Evolutionary conservation across 2,329 filamentous ascomycete species (phyloP), one percentile per base, ranked within the genome.

Genomic region (Aspergillus clavatus): DNA sequence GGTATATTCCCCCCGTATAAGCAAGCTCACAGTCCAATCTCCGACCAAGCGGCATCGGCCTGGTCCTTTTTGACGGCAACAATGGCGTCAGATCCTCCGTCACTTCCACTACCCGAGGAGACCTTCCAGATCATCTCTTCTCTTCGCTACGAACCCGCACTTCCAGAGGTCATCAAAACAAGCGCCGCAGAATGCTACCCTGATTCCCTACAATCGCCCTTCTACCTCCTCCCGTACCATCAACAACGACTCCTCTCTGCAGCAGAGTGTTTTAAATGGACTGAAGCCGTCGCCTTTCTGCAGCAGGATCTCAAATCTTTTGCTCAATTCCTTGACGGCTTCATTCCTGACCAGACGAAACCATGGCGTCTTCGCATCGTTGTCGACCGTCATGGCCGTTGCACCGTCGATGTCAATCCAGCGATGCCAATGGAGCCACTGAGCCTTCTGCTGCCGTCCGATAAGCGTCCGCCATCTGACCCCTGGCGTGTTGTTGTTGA

Each of bases 141-240:
- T 1, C 72, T 89, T 45, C 83, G 87, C 43, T 88, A 84, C 62
- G 87, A 91, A 54, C 75, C 78, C 12, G 60, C 62, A 1, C 76
- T 91, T 28, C 59, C 71, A 6, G 52, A 67, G 6, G 54, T 56
- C 6, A 41, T 55, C 28, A 50, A 51, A 18, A 60, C 57, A 43
- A 59, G 52, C 11, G 56, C 53, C 36, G 48, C 56, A 58, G 57
- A 61, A 19, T 54, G 50, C 46, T 66, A 74, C 27, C 67, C 71
- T 7, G 46, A 56, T 48, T 65, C 67, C 43, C 56, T 59, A 26
- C 63, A 62, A 5, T 86, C 81, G 7, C 79, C 83, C 0, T 83
- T 88, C 55, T 94, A 94, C 66, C 88, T 94, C 76, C 77, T 93
- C 12, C 75, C 82, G 46, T 83, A 84, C 55, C 89, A 95, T 64